Evolutionary conservation across 108 stramenopile genomes (phyloP), one percentile per base, ranked within the genome.

Genomic region (Cyclotella choctawhatcheeana): DNA sequence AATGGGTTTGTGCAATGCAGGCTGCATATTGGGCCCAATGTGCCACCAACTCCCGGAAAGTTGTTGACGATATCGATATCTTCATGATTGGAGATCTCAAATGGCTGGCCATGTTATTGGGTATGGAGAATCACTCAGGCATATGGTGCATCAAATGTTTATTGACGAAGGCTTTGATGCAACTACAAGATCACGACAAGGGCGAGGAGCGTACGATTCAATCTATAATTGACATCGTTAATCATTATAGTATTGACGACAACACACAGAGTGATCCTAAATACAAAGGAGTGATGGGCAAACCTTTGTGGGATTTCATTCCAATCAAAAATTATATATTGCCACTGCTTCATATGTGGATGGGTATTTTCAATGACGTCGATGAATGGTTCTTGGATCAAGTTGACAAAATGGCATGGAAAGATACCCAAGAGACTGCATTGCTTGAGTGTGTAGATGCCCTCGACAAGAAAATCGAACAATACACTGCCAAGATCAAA

Each of bases 361-460:
- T 69, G 26, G 68, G 55, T 3, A 58, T 69, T 44, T 69, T 69
- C 55, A 69, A 69, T 40, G 30, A 69, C 44, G 48, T 34, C 1
- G 59, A 60, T 60, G 16, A 20, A 14, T 40, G 20, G 12, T 40
- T 60, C 30, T 2, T 40, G 21, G 27, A 37, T 3, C 14, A 1
- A 12, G 55, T 31, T 8, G 37, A 6, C 37, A 8, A 12, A 8
- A 8, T 40, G 37, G 37, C 12, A n/a, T 40, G 8, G 37, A 40
- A 40, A 40, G 37, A 40, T 12, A 40, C 37, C 37, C 12, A 12
- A 40, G 37, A 12, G 12, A 12, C 37, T 40, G 37, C 37, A 40
- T n/a, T n/a, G n/a, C n/a, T n/a, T n/a, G n/a, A n/a, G n/a, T n/a
- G n/a, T n/a, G n/a, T n/a, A n/a, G n/a, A n/a, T n/a, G n/a, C n/a